phyloP scores from a whole-genome alignment of 805 yeast species.

The Kodamaea hsintzibuensis region DNA sequence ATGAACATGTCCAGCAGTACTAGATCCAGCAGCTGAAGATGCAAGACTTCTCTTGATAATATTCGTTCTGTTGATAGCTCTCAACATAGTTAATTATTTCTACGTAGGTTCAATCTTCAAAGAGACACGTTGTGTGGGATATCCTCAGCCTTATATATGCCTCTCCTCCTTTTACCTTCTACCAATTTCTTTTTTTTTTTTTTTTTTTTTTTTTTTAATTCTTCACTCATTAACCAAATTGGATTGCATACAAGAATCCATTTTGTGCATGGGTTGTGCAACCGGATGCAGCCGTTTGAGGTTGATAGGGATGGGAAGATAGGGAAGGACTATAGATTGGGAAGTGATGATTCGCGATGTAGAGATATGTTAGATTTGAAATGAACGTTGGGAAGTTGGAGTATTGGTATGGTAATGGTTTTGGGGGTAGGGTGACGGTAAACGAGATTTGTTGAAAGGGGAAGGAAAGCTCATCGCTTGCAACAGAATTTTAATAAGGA shows the following conservation, averaged over 20 bases:
- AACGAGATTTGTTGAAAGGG: not conserved
- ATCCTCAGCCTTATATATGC: not conserved
- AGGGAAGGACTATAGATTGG: not conserved
- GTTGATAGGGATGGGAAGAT: not conserved
- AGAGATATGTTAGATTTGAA: not conserved
- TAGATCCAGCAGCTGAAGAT: constrained; percentile 1
- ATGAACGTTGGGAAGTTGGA: not conserved
- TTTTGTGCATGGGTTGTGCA: not conserved
- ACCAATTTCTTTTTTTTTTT: not conserved
- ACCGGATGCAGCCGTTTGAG: constrained; percentile 8
- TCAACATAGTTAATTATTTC: constrained; percentile 2
- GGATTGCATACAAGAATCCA: not conserved
- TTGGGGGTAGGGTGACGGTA: not conserved
- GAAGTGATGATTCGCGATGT: not conserved
- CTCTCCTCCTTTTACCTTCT: not conserved
- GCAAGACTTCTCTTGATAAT: constrained; percentile 7
- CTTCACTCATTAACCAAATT: not conserved
- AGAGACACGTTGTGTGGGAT: not conserved
- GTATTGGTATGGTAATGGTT: not conserved
- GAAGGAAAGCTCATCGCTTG: not conserved
- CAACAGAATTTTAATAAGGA: not conserved
- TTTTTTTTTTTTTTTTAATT: constrained; percentile 1
- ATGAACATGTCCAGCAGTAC: constrained; percentile 1
- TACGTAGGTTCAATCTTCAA: not conserved
- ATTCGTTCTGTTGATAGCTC: constrained; percentile 1